A percentile compares a stretch with the other conserved stretches of the same genome.
phyloP scores from a whole-genome alignment of 305 asterid genomes.

The Stenogyne calaminthoides region DNA sequence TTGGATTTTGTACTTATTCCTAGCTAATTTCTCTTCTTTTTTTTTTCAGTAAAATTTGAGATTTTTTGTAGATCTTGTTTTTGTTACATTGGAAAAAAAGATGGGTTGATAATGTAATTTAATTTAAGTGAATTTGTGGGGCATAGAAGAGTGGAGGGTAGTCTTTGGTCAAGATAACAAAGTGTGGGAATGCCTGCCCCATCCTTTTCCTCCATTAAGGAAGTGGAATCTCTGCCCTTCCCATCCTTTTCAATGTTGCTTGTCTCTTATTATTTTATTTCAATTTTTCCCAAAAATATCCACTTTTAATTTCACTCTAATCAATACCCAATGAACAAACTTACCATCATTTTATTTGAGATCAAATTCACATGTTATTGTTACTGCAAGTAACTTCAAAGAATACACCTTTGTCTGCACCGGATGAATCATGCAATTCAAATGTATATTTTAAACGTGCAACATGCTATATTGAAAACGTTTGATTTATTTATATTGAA shows the following conservation, averaged over 20 bases:
- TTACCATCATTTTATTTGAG: not conserved
- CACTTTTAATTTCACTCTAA: not conserved
- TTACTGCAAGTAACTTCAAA: too few species aligned
- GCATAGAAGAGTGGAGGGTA: constrained; percentile 40
- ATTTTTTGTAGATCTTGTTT: constrained; percentile 5
- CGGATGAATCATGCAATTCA: too few species aligned
- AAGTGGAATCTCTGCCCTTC: constrained; percentile 88
- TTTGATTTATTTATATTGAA: too few species aligned
- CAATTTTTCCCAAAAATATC: not conserved
- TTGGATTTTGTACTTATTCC: constrained; percentile 40
- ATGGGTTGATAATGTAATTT: not conserved
- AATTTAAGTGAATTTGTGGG: not conserved
- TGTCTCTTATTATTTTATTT: constrained; percentile 42
- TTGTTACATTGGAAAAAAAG: not conserved
- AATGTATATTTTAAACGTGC: too few species aligned
- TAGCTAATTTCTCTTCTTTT: too few species aligned
- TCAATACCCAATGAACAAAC: not conserved
- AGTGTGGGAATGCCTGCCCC: constrained; percentile 80
- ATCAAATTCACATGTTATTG: not conserved
- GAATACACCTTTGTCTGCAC: too few species aligned
- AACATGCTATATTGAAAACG: too few species aligned
- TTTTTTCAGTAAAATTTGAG: not conserved
- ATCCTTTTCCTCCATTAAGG: constrained; percentile 80
- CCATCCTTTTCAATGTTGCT: constrained; percentile 76
- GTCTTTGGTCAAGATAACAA: constrained; percentile 60